Percentiles rank a stretch among this genome's conserved stretches.
phyloP scores from a whole-genome alignment of 2,329 filamentous ascomycete species.

The Nemania diffusa region DNA sequence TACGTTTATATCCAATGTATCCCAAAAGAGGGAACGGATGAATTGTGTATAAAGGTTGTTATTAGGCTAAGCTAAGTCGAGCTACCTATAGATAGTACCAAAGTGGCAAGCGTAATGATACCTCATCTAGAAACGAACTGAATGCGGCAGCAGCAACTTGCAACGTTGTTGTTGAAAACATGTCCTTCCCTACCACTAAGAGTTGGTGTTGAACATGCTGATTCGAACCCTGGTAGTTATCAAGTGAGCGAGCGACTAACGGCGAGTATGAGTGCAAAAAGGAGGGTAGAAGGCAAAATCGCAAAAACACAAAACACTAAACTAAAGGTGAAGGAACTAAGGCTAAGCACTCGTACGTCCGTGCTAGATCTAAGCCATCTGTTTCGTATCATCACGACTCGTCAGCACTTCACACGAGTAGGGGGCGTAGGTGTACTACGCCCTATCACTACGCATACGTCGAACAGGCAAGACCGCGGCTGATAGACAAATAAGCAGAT shows the following conservation, averaged over 20 bases:
- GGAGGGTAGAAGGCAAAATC: background rate
- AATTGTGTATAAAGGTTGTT: constrained; percentile 22
- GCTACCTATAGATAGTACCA: constrained; percentile 19
- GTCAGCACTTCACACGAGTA: constrained; percentile 20
- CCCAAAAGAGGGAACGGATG: constrained; percentile 14
- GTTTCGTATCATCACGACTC: constrained; percentile 16
- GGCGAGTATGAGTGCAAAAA: constrained; percentile 3
- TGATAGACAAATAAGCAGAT: background rate
- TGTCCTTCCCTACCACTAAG: constrained; percentile 1
- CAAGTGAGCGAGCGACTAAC: constrained; percentile 32
- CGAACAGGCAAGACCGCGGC: constrained; percentile 2
- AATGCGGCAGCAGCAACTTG: background rate
- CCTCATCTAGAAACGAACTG: constrained; percentile 8
- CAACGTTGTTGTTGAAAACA: constrained; percentile 30
- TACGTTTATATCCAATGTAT: background rate
- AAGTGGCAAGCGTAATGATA: constrained; percentile 17
- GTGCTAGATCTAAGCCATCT: constrained; percentile 1
- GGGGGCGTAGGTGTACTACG: background rate
- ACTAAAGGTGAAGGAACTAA: background rate
- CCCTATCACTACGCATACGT: constrained; percentile 16
- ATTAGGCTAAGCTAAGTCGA: constrained; percentile 27
- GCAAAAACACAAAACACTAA: background rate
- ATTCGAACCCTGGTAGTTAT: constrained; percentile 19
- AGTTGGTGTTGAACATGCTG: constrained; percentile 23
- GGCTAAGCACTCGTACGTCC: constrained; percentile 5